Percentiles rank a stretch among this genome's conserved stretches.
Conservation (phyloP, 495 filamentous ascomycete genomes). For the Penicillium egyptiacum region DNA sequence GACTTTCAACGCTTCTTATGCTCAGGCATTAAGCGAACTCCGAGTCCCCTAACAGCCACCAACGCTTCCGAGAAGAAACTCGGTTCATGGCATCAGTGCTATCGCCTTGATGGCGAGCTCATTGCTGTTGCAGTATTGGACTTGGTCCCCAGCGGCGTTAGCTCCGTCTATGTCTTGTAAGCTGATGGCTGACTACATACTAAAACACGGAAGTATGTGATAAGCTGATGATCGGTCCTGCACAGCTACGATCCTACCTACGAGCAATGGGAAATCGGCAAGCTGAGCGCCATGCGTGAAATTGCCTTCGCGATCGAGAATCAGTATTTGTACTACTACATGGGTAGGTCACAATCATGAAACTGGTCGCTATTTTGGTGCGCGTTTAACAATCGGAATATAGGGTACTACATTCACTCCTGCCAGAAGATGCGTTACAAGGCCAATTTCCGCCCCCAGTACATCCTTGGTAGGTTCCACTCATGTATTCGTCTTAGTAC, state of each 20-base stretch:
- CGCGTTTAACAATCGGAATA: not conserved
- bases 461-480: conserved; percentile 61
- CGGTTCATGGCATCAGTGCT: conserved; percentile 94
- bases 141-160: conserved; percentile 80
- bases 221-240: conserved; percentile 11
- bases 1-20: conserved; percentile 88
- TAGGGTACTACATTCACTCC: conserved; percentile 69
- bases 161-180: conserved; percentile 89
- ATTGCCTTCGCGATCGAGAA: conserved; percentile 74
- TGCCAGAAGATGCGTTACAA: conserved; percentile 90
- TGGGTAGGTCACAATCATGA: conserved; percentile 54
- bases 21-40: conserved; percentile 67
- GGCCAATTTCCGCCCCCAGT: conserved; percentile 78
- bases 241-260: conserved; percentile 75
- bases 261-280: conserved; percentile 78
- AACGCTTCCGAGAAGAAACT: conserved; percentile 58
- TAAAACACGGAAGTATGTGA: not conserved
- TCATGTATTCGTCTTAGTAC: not conserved
- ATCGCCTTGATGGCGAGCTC: conserved; percentile 83
- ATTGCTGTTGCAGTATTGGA: conserved; percentile 90
- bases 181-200: conserved; percentile 7
- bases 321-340: conserved; percentile 72
- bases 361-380: not conserved
- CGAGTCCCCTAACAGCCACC: conserved; percentile 25
- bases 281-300: conserved; percentile 83